Evolutionary conservation across 2,329 filamentous ascomycete species (phyloP).

Genomic region (Graphiopsis chlorocephala): DNA sequence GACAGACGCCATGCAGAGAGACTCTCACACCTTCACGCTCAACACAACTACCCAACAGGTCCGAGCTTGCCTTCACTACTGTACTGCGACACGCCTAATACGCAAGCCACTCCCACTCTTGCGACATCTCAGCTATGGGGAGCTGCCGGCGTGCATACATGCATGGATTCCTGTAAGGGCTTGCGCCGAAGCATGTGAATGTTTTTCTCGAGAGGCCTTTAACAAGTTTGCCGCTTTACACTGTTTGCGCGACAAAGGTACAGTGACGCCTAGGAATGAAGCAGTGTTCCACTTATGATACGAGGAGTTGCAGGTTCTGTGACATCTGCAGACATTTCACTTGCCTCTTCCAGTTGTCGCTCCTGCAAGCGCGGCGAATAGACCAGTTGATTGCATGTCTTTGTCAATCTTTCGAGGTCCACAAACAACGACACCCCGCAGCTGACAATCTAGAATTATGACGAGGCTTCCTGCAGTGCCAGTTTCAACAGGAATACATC

Average conservation of each 20-base stretch:
- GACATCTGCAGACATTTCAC: background rate
- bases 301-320: background rate
- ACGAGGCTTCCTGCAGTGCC: background rate
- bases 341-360: background rate
- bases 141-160: background rate
- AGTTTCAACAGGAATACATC: background rate
- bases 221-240: background rate
- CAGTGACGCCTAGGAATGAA: background rate
- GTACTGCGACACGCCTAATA: background rate
- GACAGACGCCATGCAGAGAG: slow-evolving; percentile 11
- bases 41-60: slow-evolving; percentile 9
- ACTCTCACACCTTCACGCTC: background rate
- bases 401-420: background rate
- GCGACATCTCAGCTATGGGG: slow-evolving; percentile 14
- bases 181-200: slow-evolving; percentile 12
- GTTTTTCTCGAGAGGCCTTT: background rate
- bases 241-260: background rate
- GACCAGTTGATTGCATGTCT: background rate
- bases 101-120: slow-evolving; percentile 6
- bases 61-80: background rate
- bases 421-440: background rate
- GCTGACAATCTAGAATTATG: slow-evolving; percentile 3
- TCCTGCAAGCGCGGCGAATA: background rate
- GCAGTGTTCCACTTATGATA: background rate
- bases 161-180: background rate